Percentiles rank a stretch among this genome's conserved stretches.
Evolutionary conservation across 805 yeast species (phyloP).

Genomic region (Ogataea sp.): DNA sequence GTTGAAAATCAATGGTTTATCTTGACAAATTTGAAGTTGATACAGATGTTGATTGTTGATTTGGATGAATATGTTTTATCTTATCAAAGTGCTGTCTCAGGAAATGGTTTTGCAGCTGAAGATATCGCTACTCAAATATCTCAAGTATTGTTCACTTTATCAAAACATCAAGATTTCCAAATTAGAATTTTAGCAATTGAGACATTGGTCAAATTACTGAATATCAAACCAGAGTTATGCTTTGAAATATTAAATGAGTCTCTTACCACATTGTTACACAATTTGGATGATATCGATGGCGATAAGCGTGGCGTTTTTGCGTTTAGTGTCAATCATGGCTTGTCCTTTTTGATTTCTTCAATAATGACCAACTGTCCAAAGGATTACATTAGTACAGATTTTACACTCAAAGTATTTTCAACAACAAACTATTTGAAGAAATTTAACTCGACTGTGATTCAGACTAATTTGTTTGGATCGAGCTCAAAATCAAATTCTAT

Average conservation of each 20-base stretch:
- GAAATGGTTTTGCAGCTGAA: slow-evolving; percentile 1
- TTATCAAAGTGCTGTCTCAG: slow-evolving; percentile 10
- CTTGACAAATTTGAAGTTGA: slow-evolving; percentile 18
- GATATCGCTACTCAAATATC: slow-evolving; percentile 25
- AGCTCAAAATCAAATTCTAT: slow-evolving; percentile 16
- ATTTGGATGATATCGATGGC: slow-evolving; percentile 26
- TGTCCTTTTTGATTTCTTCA: slow-evolving; percentile 23
- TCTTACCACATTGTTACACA: slow-evolving; percentile 24
- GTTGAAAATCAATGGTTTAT: slow-evolving; percentile 18
- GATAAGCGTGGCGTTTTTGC: slow-evolving; percentile 10
- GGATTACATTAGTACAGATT: slow-evolving; percentile 23
- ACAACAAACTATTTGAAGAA: slow-evolving; percentile 21
- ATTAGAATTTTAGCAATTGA: slow-evolving; percentile 34
- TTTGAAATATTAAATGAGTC: slow-evolving; percentile 25
- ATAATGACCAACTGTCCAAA: slow-evolving; percentile 22
- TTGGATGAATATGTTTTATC: slow-evolving; percentile 25
- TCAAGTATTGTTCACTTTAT: slow-evolving; percentile 26
- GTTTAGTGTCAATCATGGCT: slow-evolving; percentile 24
- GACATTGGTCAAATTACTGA: slow-evolving; percentile 25
- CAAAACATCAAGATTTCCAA: slow-evolving; percentile 29
- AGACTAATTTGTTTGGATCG: slow-evolving; percentile 22
- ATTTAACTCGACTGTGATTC: slow-evolving; percentile 27
- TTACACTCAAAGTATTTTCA: slow-evolving; percentile 22
- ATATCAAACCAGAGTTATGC: slow-evolving; percentile 23
- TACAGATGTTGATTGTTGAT: slow-evolving; percentile 18